Base-by-base conservation (phyloP, 352 stramenopile species). In the Halophytophthora batemanensis region DNA sequence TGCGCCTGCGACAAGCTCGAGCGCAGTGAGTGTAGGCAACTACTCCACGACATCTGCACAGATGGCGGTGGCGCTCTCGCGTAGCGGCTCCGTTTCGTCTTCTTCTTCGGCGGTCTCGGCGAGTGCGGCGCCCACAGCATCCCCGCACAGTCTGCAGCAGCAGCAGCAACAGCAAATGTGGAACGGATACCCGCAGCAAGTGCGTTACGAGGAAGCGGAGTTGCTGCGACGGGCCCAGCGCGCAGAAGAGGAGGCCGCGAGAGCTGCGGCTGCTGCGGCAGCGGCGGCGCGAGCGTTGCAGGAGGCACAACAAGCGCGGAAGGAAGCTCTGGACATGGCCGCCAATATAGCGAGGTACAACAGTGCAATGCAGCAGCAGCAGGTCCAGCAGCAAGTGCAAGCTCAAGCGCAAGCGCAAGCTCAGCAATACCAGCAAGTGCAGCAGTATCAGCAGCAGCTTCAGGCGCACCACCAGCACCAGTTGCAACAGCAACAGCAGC, bases 301-400 rank as follows among this genome's bases (percentile, higher is more conserved):
- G 33, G 83, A 91, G 45, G 83, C 83, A 0, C 76, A 87, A 18
- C 73, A 90, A 43, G 84, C 84, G 12, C 78, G 82, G 0, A 74
- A 91, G 31, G 77, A 93, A 71, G 84, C 82, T 12, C 70, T 93
- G 63, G 78, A 94, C 42, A 87, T 93, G 82, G 82, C 82, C 44
- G 78, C 79, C 6, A 85, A 77, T 45, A 71, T 82, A 36, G 79
- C 76, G 2, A 72, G 78, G 18, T 91, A 91, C 61, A 86, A 79
- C 43, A 82, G 50, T 48, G 75, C 67, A 23, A 86, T 90, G 50
- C 81, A 92, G 50, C 77, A 75, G 12, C 64, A 82, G 42, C 65
- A 82, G 28, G 56, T 60, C 6, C 69, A 75, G 4, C 68, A 76
- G n/a, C 63, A 77, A 18, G 64, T 77, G n/a, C 69, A 80, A 53